phyloP scores from a whole-genome alignment of 176 grass and related monocot species.

The Otatea glauca region DNA sequence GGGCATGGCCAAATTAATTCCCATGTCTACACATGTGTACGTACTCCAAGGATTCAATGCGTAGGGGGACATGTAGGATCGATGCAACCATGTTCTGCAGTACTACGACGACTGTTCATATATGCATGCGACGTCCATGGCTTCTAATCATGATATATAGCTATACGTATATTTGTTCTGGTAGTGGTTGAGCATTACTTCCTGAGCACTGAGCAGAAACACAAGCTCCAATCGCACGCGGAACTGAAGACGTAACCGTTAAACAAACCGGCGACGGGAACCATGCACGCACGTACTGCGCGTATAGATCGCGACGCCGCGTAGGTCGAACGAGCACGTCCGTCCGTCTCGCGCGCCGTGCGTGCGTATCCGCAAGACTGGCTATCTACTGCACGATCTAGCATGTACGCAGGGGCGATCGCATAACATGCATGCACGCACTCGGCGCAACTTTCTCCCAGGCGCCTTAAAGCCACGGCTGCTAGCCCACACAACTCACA shows the following conservation, averaged over 20 bases:
- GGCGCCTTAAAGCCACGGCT: background rate
- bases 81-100: background rate
- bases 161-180: background rate
- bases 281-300: background rate
- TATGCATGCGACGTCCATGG: background rate
- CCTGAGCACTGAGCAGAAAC: background rate
- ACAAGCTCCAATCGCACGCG: background rate
- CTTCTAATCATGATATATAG: background rate
- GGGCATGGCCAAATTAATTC: too few relatives aligned
- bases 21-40: too few relatives aligned
- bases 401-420: background rate
- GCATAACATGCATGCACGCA: background rate
- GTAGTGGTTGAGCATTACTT: too few relatives aligned
- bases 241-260: background rate
- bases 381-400: background rate
- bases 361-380: background rate
- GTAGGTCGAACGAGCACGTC: background rate
- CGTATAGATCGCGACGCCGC: background rate
- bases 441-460: conserved; percentile 4
- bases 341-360: background rate
- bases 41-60: conserved; percentile 18
- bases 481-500: too few relatives aligned
- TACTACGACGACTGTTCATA: background rate
- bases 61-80: conserved; percentile 17
- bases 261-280: background rate